Conservation (phyloP, 228 moss, liverwort and hornwort species). For the Sphagnum magellanicum region DNA sequence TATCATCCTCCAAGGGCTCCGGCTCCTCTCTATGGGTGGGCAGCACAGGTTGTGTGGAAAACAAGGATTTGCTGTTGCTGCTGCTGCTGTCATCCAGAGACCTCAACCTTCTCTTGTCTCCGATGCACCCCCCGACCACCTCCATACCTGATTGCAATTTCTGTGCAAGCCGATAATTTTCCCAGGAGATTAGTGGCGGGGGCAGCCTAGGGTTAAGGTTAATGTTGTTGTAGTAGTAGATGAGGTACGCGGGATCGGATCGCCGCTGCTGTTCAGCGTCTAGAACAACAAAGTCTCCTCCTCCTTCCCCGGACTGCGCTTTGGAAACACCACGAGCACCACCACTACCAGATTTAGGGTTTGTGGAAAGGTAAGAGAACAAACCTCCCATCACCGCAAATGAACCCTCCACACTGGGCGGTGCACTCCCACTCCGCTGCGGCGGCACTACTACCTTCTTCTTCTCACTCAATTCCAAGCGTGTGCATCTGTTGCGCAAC, state of each 20-base stretch:
- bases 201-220: slow-evolving; percentile 52
- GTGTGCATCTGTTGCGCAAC: slow-evolving; percentile 35
- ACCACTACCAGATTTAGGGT: slow-evolving; percentile 10
- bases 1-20: slow-evolving; percentile 49
- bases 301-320: slow-evolving; percentile 5
- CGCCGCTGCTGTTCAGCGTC: slow-evolving; percentile 36
- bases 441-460: slow-evolving; percentile 13
- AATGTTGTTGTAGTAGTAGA: slow-evolving; percentile 42
- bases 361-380: slow-evolving; percentile 13
- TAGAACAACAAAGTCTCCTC: slow-evolving; percentile 16
- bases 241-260: slow-evolving; percentile 39
- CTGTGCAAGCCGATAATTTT: slow-evolving; percentile 44
- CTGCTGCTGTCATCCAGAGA: slow-evolving; percentile 49
- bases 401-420: slow-evolving; percentile 54
- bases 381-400: slow-evolving; percentile 35
- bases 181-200: slow-evolving; percentile 40
- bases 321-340: slow-evolving; percentile 17
- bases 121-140: slow-evolving; percentile 28
- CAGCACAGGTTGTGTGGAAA: slow-evolving; percentile 47
- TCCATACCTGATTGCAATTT: slow-evolving; percentile 19
- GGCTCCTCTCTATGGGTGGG: slow-evolving; percentile 54
- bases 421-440: slow-evolving; percentile 55
- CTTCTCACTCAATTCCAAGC: slow-evolving; percentile 36
- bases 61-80: slow-evolving; percentile 54
- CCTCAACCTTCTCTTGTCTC: slow-evolving; percentile 48